Percentiles rank a stretch among this genome's conserved stretches.
These are phyloP conservation scores for Vitis amurensis DNA, from an alignment of 164 flowering plant genomes.

Conservation along the genomic window DNA sequence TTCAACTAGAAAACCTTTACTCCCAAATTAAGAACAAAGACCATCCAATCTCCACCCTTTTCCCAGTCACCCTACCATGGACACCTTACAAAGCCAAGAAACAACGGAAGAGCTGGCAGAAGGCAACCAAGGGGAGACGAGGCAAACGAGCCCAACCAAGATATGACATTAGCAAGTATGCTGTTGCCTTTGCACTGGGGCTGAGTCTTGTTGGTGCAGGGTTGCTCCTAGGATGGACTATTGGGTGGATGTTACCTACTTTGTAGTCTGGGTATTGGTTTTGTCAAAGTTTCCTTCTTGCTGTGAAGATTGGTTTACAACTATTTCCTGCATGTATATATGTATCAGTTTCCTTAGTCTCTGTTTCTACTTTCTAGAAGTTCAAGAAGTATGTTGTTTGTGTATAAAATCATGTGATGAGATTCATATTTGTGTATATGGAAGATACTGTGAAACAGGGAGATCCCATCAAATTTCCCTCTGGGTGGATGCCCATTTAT, in stretches of 20 bases:
- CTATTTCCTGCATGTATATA: constrained; percentile 4
- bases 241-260: constrained; percentile 47
- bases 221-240: constrained; percentile 51
- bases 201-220: constrained; percentile 52
- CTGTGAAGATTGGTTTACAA: constrained; percentile 1
- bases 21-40: constrained; percentile 21
- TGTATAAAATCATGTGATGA: not conserved
- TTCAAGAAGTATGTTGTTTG: not conserved
- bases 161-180: constrained; percentile 18
- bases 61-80: constrained; percentile 35
- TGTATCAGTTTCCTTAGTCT: not conserved
- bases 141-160: constrained; percentile 15
- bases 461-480: not conserved
- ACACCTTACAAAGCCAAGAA: constrained; percentile 23
- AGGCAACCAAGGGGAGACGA: constrained; percentile 4
- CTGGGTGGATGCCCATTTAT: not conserved
- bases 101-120: constrained; percentile 20
- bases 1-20: constrained; percentile 40
- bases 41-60: constrained; percentile 27
- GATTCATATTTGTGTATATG: not conserved
- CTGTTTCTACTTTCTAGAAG: not conserved
- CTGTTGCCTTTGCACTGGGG: constrained; percentile 38
- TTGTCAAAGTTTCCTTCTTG: not conserved
- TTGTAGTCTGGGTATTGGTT: constrained; percentile 18
- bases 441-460: not conserved